Conservation (phyloP, 2,329 filamentous ascomycete species). For the Phaeosphaeria sp. region DNA sequence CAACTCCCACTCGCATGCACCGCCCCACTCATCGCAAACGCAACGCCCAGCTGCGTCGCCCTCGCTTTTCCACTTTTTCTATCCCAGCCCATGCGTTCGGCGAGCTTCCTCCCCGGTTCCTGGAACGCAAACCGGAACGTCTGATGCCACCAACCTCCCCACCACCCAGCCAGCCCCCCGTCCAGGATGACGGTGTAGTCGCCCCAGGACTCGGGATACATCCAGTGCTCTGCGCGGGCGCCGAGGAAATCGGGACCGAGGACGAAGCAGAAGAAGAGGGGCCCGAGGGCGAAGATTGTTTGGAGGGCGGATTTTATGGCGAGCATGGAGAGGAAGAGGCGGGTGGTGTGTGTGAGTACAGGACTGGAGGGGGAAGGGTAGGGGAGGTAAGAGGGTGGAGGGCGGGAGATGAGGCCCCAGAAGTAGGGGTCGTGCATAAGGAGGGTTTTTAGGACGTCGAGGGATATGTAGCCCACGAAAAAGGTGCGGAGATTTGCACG, state of each 20-base stretch:
- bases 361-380: conserved; percentile 52
- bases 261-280: conserved; percentile 66
- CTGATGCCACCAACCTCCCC: conserved; percentile 92
- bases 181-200: conserved; percentile 63
- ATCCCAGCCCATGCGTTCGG: conserved; percentile 36
- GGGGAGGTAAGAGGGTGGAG: conserved; percentile 53
- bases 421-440: conserved; percentile 85
- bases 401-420: conserved; percentile 57
- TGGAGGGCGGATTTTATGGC: conserved; percentile 68
- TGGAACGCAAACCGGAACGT: conserved; percentile 78
- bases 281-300: conserved; percentile 65
- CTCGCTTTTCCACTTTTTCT: conserved; percentile 46
- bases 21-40: conserved; percentile 71
- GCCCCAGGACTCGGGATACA: conserved; percentile 67
- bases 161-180: conserved; percentile 78
- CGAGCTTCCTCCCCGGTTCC: conserved; percentile 62
- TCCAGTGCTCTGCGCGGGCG: conserved; percentile 65
- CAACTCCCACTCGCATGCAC: conserved; percentile 76
- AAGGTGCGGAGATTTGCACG: conserved; percentile 49
- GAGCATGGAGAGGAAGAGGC: conserved; percentile 62
- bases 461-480: conserved; percentile 66
- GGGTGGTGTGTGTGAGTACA: conserved; percentile 60
- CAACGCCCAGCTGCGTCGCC: conserved; percentile 55
- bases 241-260: conserved; percentile 67
- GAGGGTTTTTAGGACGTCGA: conserved; percentile 73